Base-by-base conservation (phyloP, 2,329 filamentous ascomycete genomes). In the Colletotrichum sp. region DNA sequence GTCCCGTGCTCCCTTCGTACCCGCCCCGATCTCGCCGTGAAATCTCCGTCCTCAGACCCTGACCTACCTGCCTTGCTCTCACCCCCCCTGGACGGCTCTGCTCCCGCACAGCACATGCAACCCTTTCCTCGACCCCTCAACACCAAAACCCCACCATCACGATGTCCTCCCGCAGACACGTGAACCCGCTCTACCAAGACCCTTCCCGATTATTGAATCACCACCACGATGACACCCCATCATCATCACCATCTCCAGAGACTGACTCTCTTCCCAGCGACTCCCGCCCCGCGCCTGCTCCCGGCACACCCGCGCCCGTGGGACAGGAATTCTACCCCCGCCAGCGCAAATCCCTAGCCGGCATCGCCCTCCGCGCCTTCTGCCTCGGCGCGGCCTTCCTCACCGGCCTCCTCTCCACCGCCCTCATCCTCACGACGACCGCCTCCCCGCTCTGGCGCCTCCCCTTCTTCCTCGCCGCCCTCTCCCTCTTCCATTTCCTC, bases 401-500 rank as follows among this genome's bases (percentile, higher is more conserved):
- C 16, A 66, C 82, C 15, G 83, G 84, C 59, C 79, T 84, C 63
- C 75, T 85, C 63, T 69, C 83, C 44, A 82, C 85, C 68, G 49
- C 80, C 13, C 70, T 80, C 62, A 80, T 86, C 70, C 79, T 88
- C 15, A 18, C 83, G 57, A 79, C 83, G 72, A 86, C 86, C 7
- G 77, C 83, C 16, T 88, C 86, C 39, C 88, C 90, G 26, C 84
- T 90, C 72, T 93, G 92, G 92, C 91, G 92, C 72, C 83, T 90
- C 9, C 90, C 92, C 34, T 92, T 93, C 83, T 96, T 96, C 86
- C 81, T 94, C 64, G 87, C 87, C 68, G 88, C 92, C 16, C 92
- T 99, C 64, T 90, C 93, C 30, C 80, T 94, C 34, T 99, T 99
- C 87, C 97, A 99, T 88, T 99, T 98, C 86, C 93, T 99, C 84